Percentiles rank a stretch among this genome's conserved stretches.
These are phyloP conservation scores for Wallacemonas sp. DNA, from an alignment of 208 protist genomes.

Conservation along the genomic window DNA sequence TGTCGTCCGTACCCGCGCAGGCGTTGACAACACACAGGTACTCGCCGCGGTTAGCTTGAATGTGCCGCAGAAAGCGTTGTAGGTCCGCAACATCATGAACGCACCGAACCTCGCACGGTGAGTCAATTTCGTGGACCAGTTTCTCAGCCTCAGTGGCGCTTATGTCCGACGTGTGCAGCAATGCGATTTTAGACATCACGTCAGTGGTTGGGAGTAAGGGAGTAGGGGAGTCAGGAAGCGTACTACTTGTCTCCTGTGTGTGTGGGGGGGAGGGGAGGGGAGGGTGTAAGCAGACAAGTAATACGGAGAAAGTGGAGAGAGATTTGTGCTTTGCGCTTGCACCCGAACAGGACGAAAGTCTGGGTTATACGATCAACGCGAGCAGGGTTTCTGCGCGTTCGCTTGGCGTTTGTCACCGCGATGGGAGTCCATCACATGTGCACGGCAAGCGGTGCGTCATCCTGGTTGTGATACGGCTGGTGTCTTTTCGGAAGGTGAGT, in stretches of 20 bases:
- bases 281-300: background rate
- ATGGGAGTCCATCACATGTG: too few species aligned
- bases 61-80: conserved; percentile 26
- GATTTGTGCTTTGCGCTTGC: too few species aligned
- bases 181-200: conserved; percentile 6
- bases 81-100: conserved; percentile 31
- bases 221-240: too few species aligned
- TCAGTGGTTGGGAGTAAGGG: too few species aligned
- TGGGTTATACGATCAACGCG: too few species aligned
- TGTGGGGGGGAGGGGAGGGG: conserved; percentile 2
- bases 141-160: conserved; percentile 21
- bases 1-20: conserved; percentile 35
- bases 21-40: conserved; percentile 48
- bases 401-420: too few species aligned
- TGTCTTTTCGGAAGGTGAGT: too few species aligned
- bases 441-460: too few species aligned
- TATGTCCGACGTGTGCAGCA: conserved; percentile 19
- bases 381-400: too few species aligned
- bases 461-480: too few species aligned
- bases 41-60: conserved; percentile 17
- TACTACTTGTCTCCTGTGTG: too few species aligned
- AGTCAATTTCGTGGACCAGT: conserved; percentile 20
- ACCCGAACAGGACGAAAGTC: too few species aligned
- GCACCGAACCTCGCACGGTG: conserved; percentile 26
- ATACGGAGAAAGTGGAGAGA: background rate